A percentile compares a stretch with the other conserved stretches of the same genome.
Evolutionary conservation across 2,329 filamentous ascomycete genomes (phyloP).

Genomic region (Aureobasidium sp.): DNA sequence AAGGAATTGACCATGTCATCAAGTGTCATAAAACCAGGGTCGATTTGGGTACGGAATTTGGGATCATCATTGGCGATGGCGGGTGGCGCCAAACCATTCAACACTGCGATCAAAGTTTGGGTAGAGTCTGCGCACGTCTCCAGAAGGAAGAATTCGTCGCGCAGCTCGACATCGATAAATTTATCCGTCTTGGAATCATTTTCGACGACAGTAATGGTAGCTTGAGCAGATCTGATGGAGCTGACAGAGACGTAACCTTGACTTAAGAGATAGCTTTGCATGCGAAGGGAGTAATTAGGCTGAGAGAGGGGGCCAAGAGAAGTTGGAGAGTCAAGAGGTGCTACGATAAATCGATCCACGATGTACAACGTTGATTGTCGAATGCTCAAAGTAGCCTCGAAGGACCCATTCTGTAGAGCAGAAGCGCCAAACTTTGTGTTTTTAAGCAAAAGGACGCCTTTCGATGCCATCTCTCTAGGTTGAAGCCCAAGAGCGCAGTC

Average conservation of each 20-base stretch:
- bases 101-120: slow-evolving; percentile 74
- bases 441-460: slow-evolving; percentile 69
- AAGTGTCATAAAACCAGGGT: slow-evolving; percentile 54
- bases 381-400: slow-evolving; percentile 59
- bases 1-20: slow-evolving; percentile 85
- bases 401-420: slow-evolving; percentile 58
- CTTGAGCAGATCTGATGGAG: slow-evolving; percentile 75
- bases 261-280: slow-evolving; percentile 44
- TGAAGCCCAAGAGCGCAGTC: slow-evolving; percentile 83
- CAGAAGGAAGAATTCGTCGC: slow-evolving; percentile 78
- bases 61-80: slow-evolving; percentile 72
- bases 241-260: slow-evolving; percentile 80
- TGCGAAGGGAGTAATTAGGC: slow-evolving; percentile 22
- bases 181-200: slow-evolving; percentile 54
- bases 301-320: neutral
- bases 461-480: slow-evolving; percentile 67
- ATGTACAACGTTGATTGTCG: slow-evolving; percentile 77
- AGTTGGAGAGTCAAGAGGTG: neutral
- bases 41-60: slow-evolving; percentile 77
- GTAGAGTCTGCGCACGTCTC: slow-evolving; percentile 97
- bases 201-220: slow-evolving; percentile 54
- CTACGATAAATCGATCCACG: slow-evolving; percentile 58
- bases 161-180: slow-evolving; percentile 70
- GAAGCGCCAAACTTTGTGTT: slow-evolving; percentile 66
- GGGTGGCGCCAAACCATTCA: slow-evolving; percentile 76